Evolutionary conservation across 2,329 filamentous ascomycete genomes (phyloP).

Genomic region (Mycosphaerelloides madeirae): DNA sequence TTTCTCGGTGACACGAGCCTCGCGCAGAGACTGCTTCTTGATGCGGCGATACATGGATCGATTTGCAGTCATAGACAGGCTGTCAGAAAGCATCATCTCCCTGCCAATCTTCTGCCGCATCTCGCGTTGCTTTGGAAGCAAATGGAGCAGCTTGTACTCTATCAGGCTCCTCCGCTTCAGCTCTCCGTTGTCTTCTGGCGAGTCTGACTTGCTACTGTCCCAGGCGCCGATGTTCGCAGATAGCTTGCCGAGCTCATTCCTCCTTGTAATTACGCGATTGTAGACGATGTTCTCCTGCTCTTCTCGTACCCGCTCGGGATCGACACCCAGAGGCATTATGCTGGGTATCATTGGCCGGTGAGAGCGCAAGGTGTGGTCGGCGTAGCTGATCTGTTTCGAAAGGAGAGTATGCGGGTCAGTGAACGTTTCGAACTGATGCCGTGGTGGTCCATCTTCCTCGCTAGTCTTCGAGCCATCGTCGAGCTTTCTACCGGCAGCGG

Average conservation of each 20-base stretch:
- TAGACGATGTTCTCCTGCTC: constrained; percentile 85
- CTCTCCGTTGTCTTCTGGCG: constrained; percentile 67
- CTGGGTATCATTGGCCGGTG: constrained; percentile 78
- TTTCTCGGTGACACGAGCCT: constrained; percentile 96
- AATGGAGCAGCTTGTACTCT: constrained; percentile 83
- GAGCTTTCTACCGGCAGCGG: constrained; percentile 47
- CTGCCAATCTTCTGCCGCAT: constrained; percentile 82
- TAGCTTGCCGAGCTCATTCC: constrained; percentile 75
- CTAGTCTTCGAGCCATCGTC: constrained; percentile 45
- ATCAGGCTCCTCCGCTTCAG: constrained; percentile 87
- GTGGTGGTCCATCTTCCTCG: constrained; percentile 30
- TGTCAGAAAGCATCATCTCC: constrained; percentile 93
- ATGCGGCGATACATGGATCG: constrained; percentile 82
- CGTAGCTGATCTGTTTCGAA: constrained; percentile 64
- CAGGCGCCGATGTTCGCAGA: constrained; percentile 83
- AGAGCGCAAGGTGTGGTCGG: constrained; percentile 69
- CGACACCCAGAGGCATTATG: constrained; percentile 81
- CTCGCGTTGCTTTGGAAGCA: constrained; percentile 83
- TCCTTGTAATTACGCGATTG: constrained; percentile 82
- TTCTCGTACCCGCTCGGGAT: constrained; percentile 77
- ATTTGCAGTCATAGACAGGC: constrained; percentile 95
- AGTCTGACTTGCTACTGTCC: constrained; percentile 68
- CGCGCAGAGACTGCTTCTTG: constrained; percentile 94
- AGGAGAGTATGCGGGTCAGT: constrained; percentile 65
- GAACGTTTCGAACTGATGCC: constrained; percentile 63